phyloP scores from a whole-genome alignment of 2,329 filamentous ascomycete species.

The Xylaria sp. region DNA sequence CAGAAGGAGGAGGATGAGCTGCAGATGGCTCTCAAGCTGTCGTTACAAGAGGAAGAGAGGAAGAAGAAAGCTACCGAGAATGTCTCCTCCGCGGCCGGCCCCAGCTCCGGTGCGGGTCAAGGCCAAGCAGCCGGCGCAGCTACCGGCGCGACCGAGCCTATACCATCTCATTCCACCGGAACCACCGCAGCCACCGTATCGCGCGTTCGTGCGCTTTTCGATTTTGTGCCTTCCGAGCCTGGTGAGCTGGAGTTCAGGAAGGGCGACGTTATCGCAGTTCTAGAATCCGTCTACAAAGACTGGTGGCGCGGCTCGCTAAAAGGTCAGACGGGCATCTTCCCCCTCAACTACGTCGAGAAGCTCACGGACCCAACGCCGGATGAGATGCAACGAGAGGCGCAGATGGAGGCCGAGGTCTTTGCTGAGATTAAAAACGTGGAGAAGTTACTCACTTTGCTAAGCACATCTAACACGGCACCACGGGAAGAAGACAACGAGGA shows the following conservation, averaged over 20 bases:
- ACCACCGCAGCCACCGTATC: conserved; percentile 97
- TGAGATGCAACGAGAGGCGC: conserved; percentile 92
- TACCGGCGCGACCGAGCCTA: conserved; percentile 53
- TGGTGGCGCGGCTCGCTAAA: conserved; percentile 98
- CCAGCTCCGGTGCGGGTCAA: conserved; percentile 45
- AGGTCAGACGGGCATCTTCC: conserved; percentile 97
- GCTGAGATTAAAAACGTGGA: conserved; percentile 72
- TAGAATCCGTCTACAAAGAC: conserved; percentile 98
- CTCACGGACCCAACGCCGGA: conserved; percentile 92
- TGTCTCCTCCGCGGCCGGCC: conserved; percentile 44
- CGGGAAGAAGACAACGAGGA: conserved; percentile 96
- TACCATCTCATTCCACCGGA: conserved; percentile 75
- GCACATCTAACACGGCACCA: conserved; percentile 81
- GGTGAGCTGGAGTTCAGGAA: conserved; percentile 97
- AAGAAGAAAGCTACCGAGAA: conserved; percentile 62
- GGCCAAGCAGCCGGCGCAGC: conserved; percentile 40
- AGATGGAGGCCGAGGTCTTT: conserved; percentile 84
- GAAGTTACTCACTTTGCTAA: conserved; percentile 85
- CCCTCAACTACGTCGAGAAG: conserved; percentile 98
- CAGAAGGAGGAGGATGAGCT: conserved; percentile 97
- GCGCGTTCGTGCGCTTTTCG: conserved; percentile 89
- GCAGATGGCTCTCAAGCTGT: conserved; percentile 93
- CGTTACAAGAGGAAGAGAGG: conserved; percentile 84
- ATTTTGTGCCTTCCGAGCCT: conserved; percentile 92
- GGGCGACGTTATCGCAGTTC: conserved; percentile 94